These are phyloP conservation scores for Suillus subalutaceus DNA, from an alignment of 768 basidiomycete genomes.

Conservation along the genomic window DNA sequence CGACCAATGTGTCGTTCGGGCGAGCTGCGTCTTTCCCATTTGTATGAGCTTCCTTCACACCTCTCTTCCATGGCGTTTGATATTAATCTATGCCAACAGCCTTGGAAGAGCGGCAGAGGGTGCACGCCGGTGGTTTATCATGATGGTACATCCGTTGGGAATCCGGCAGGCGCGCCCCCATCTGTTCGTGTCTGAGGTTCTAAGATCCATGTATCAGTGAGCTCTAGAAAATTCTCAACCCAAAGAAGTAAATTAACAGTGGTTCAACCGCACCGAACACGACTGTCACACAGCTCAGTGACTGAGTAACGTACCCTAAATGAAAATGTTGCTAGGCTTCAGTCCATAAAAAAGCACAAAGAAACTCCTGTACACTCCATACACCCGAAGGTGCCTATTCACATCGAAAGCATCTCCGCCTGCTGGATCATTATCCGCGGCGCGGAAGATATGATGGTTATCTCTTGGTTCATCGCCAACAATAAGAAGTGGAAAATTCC, in stretches of 20 bases:
- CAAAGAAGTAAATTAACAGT: not conserved
- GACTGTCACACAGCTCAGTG: not conserved
- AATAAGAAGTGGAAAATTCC: conserved; percentile 9
- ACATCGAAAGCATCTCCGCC: not conserved
- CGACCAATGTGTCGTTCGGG: not conserved
- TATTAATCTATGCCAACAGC: not conserved
- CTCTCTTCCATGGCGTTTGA: not conserved
- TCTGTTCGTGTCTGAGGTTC: not conserved
- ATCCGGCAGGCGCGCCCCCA: not conserved
- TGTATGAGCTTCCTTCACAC: not conserved
- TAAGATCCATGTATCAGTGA: not conserved
- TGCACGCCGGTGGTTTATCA: not conserved
- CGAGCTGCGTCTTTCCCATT: not conserved
- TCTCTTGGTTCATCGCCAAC: conserved; percentile 18
- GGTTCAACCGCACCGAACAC: not conserved
- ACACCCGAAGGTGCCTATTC: not conserved
- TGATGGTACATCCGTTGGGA: not conserved
- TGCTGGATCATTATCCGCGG: conserved; percentile 17
- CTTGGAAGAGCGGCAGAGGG: not conserved
- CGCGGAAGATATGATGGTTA: conserved; percentile 38
- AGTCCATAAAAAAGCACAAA: not conserved
- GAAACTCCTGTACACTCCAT: not conserved
- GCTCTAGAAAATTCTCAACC: not conserved
- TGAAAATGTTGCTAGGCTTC: not conserved
- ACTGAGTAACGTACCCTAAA: not conserved